Evolutionary conservation across 768 basidiomycete species (phyloP).

Genomic region (Suillus subalutaceus): DNA sequence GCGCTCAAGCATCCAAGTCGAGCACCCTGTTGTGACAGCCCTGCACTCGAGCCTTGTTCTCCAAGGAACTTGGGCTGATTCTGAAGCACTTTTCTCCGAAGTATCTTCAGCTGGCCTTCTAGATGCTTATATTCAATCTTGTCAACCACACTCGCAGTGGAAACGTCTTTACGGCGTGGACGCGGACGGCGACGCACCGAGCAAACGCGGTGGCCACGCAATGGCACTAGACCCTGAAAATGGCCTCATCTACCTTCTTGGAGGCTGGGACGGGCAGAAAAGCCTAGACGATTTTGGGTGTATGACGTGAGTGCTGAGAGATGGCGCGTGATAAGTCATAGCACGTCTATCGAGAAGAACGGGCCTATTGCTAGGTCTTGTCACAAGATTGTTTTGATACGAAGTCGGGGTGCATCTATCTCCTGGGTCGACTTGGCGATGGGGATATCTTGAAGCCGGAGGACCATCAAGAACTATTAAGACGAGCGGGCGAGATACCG

Average conservation of each 20-base stretch:
- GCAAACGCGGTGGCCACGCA: conserved; percentile 74
- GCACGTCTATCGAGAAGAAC: conserved; percentile 56
- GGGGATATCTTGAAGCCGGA: conserved; percentile 43
- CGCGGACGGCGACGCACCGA: conserved; percentile 64
- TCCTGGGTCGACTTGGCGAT: conserved; percentile 71
- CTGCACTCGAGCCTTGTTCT: conserved; percentile 68
- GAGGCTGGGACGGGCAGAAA: conserved; percentile 77
- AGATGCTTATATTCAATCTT: conserved; percentile 54
- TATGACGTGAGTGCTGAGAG: conserved; percentile 60
- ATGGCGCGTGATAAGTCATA: conserved; percentile 64
- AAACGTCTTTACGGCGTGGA: conserved; percentile 59
- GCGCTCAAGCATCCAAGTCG: conserved; percentile 57
- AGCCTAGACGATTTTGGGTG: conserved; percentile 78
- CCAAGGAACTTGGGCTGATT: conserved; percentile 60
- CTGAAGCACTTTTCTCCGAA: conserved; percentile 54
- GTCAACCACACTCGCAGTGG: conserved; percentile 66
- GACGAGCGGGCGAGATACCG: conserved; percentile 26
- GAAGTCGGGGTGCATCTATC: conserved; percentile 69
- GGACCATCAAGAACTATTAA: conserved; percentile 37
- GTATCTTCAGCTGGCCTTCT: conserved; percentile 64
- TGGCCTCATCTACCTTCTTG: conserved; percentile 72
- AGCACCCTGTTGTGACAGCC: conserved; percentile 71
- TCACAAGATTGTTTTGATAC: conserved; percentile 80
- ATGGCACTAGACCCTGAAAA: conserved; percentile 76
- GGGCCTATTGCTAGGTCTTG: conserved; percentile 76